These are phyloP conservation scores for Lasiodiplodia sp. DNA, from an alignment of 2,329 filamentous ascomycete species.

Conservation along the genomic window DNA sequence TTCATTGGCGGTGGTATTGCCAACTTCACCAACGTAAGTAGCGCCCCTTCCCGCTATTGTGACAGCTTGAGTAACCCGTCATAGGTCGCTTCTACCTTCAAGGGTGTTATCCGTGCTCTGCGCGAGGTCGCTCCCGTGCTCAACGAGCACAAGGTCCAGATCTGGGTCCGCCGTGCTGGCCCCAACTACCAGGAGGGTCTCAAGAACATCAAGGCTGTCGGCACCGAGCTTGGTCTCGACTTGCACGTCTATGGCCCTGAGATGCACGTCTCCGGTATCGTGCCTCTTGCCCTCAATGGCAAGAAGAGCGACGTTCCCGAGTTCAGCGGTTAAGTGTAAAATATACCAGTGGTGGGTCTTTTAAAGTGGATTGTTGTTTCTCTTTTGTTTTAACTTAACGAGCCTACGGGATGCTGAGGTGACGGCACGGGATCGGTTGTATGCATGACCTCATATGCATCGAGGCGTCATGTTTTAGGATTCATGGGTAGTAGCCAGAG, in stretches of 20 bases:
- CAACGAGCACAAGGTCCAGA: conserved; percentile 95
- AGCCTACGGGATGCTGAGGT: conserved; percentile 23
- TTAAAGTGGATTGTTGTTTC: conserved; percentile 20
- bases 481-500: conserved; percentile 15
- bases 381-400: conserved; percentile 22
- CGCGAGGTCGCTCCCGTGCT: conserved; percentile 86
- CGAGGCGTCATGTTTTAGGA: conserved; percentile 24
- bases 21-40: conserved; percentile 96
- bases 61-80: conserved; percentile 29
- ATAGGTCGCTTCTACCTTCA: conserved; percentile 90
- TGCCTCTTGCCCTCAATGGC: conserved; percentile 82
- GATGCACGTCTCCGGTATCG: conserved; percentile 93
- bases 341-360: conserved; percentile 17
- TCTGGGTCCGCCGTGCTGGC: conserved; percentile 90
- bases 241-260: conserved; percentile 89
- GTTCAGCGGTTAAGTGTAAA: conserved; percentile 58
- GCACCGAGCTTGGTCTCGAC: conserved; percentile 90
- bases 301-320: conserved; percentile 68
- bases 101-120: conserved; percentile 97
- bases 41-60: background rate
- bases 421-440: conserved; percentile 15
- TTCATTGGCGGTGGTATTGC: conserved; percentile 99
- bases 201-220: conserved; percentile 99
- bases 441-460: conserved; percentile 19
- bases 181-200: conserved; percentile 99